These are phyloP conservation scores for Ophiostoma ulmi DNA, from an alignment of 2,329 filamentous ascomycete genomes.

Conservation along the genomic window DNA sequence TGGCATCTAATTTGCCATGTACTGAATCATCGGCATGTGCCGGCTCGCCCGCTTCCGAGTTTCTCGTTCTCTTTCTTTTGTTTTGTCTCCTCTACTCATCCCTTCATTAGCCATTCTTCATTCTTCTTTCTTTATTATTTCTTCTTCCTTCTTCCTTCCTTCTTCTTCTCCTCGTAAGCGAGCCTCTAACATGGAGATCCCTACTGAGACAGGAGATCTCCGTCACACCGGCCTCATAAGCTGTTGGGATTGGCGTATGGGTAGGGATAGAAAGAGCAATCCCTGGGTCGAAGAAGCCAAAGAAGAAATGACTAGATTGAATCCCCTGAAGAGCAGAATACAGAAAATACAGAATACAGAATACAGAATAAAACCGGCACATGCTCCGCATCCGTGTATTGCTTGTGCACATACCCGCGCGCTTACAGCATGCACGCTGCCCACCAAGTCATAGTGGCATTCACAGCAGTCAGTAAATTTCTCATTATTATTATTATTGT, in stretches of 20 bases:
- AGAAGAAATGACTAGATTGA: not conserved
- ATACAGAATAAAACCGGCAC: not conserved
- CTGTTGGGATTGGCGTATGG: not conserved
- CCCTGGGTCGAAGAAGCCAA: not conserved
- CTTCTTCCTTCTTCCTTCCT: not conserved
- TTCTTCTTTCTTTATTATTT: not conserved
- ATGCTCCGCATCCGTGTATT: not conserved
- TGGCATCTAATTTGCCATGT: too few species aligned
- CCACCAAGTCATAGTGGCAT: not conserved
- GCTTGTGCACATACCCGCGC: constrained; percentile 6
- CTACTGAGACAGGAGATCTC: not conserved
- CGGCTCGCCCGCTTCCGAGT: too few species aligned
- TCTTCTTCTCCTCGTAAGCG: not conserved
- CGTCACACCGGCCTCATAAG: not conserved
- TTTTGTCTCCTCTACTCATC: not conserved
- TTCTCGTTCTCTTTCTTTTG: not conserved
- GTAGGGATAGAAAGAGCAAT: not conserved
- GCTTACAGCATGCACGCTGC: not conserved
- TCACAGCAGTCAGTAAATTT: too few species aligned
- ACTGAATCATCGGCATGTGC: not conserved
- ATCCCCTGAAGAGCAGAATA: not conserved
- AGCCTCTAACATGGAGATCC: not conserved
- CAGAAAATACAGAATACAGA: not conserved
- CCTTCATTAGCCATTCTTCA: not conserved
- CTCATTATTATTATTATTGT: too few species aligned